These are phyloP conservation scores for Hyaloscypha hepaticicola DNA, from an alignment of 495 filamentous ascomycete genomes.

Conservation along the genomic window DNA sequence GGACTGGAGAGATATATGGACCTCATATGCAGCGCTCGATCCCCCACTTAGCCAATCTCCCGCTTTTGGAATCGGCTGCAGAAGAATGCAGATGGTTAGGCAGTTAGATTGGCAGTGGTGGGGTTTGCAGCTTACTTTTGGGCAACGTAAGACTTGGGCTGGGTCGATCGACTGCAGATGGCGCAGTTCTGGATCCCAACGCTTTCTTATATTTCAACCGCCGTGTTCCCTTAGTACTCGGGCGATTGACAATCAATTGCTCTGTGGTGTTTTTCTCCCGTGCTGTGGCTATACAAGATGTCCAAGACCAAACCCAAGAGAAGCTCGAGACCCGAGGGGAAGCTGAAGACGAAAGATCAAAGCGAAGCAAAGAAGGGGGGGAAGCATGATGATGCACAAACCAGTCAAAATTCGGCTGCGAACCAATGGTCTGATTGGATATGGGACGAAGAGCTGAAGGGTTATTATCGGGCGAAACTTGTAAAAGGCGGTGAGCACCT, in stretches of 20 bases:
- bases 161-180: background rate
- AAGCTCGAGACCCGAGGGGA: background rate
- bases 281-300: background rate
- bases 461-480: background rate
- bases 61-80: background rate
- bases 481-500: background rate
- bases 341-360: background rate
- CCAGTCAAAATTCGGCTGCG: background rate
- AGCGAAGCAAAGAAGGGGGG: background rate
- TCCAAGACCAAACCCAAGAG: background rate
- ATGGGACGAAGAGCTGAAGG: background rate
- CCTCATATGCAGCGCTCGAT: background rate
- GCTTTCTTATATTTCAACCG: background rate
- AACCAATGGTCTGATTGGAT: slow-evolving; percentile 2
- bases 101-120: background rate
- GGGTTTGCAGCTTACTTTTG: background rate
- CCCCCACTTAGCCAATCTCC: background rate
- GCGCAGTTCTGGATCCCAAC: background rate
- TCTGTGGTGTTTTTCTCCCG: background rate
- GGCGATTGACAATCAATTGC: background rate
- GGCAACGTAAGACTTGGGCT: background rate
- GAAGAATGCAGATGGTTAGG: slow-evolving; percentile 1
- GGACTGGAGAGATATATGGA: background rate
- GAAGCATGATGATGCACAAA: background rate
- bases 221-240: background rate